Evolutionary conservation across 768 basidiomycete genomes (phyloP), one percentile per base, ranked within the genome.

Genomic region (Albatrellus ellisii): DNA sequence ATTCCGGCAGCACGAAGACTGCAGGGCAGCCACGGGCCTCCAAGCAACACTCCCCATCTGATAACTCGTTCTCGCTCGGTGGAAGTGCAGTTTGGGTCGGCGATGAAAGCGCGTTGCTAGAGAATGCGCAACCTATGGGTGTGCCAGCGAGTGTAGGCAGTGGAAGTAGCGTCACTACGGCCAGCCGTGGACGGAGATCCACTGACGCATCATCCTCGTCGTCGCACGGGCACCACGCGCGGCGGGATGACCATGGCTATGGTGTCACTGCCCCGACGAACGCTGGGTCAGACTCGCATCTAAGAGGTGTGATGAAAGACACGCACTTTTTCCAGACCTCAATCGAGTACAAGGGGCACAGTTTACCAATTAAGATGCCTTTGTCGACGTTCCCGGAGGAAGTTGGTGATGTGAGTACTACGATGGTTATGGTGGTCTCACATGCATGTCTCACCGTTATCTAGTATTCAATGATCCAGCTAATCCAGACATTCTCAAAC

Each of bases 281-380:
- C 48, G 66, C 64, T 39, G 58, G 64, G 39, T 62, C 62, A 43
- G 75, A 79, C 44, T 59, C 62, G 22, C 67, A 70, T 39, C 45
- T 62, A 32, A 66, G 75, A 4, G 29, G 29, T 69, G 42, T 39
- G 50, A 66, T 69, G 36, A 88, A 87, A 53, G 94, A 99, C 68
- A 97, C 92, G 27, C 92, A 97, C 57, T 94, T 86, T 56, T 97
- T 77, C 62, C 80, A 91, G 54, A 87, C 92, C 1, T 70, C 72
- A 9, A 83, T 94, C 42, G 73, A 68, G 11, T 94, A 91, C 62
- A 82, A 80, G 58, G 79, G 79, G 42, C 79, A 90, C 47, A 73
- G 75, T 22, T 60, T 97, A 24, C 92, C 91, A 11, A 89, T 98
- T 55, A 82, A 88, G 54, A 75, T 98, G 59, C 95, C 95, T 0